Evolutionary conservation across 78 protist genomes (phyloP).

Genomic region (Bigelowiella natans): DNA sequence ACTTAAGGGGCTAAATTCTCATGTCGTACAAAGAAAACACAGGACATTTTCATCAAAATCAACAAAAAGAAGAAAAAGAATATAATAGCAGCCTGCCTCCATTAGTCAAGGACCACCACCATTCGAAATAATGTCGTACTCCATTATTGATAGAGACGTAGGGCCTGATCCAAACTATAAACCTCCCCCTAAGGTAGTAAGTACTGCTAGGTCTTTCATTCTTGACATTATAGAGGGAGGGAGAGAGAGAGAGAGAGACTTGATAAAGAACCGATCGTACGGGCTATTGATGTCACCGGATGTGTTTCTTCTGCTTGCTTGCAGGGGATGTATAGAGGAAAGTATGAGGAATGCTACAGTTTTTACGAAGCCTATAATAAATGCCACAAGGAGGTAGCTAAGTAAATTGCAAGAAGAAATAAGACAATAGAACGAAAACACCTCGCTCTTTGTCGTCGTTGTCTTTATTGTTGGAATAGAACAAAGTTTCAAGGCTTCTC

Average conservation of each 20-base stretch:
- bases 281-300: not conserved
- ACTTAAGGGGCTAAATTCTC: too few species aligned
- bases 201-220: not conserved
- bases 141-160: not conserved
- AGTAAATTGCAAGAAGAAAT: too few species aligned
- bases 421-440: too few species aligned
- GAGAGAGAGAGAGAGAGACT: not conserved
- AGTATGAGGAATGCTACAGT: not conserved
- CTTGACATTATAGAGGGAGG: not conserved
- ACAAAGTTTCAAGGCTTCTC: too few species aligned
- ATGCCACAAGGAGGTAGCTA: not conserved
- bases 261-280: not conserved
- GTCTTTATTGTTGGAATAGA: too few species aligned
- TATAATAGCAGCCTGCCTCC: too few species aligned
- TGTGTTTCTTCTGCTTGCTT: not conserved
- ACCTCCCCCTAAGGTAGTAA: not conserved
- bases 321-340: not conserved
- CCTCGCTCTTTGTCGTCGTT: too few species aligned
- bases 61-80: too few species aligned
- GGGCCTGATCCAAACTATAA: not conserved
- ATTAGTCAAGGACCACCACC: too few species aligned
- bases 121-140: not conserved
- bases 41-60: too few species aligned
- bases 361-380: not conserved
- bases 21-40: too few species aligned